A percentile compares a stretch with the other conserved stretches of the same genome.
These are phyloP conservation scores for Teratosphaeria pseudoeucalypti DNA, from an alignment of 2,329 filamentous ascomycete genomes.

Conservation along the genomic window DNA sequence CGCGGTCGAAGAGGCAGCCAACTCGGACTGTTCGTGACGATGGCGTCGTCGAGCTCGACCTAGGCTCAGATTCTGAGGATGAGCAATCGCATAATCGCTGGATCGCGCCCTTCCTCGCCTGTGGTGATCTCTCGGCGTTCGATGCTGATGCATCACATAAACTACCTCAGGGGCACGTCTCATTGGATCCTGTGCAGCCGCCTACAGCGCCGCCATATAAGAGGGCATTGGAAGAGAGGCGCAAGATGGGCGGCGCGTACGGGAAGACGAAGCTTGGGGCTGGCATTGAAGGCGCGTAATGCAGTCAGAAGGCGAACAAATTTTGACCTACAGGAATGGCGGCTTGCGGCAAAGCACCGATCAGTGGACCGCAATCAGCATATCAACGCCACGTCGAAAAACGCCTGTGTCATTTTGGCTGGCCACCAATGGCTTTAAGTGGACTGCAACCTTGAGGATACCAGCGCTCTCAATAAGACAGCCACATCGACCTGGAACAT, in stretches of 20 bases:
- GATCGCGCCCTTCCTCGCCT: conserved; percentile 96
- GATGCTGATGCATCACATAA: conserved; percentile 93
- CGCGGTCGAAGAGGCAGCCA: background rate
- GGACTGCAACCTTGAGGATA: too few species aligned
- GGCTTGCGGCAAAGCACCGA: too few species aligned
- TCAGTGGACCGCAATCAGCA: background rate
- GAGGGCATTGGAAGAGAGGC: conserved; percentile 74
- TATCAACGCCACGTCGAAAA: too few species aligned
- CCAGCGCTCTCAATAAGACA: too few species aligned
- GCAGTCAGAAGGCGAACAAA: too few species aligned
- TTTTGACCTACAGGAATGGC: too few species aligned
- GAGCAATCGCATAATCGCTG: conserved; percentile 51
- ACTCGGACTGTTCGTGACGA: conserved; percentile 30
- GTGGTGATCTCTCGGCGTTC: conserved; percentile 86
- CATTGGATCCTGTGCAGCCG: conserved; percentile 84
- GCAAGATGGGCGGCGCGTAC: conserved; percentile 64
- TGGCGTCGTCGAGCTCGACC: conserved; percentile 37
- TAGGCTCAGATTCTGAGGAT: conserved; percentile 36
- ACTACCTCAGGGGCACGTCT: conserved; percentile 74
- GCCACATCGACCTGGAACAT: too few species aligned
- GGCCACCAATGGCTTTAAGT: too few species aligned
- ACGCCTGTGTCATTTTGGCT: too few species aligned
- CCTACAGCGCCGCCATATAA: conserved; percentile 95
- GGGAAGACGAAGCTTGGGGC: conserved; percentile 51
- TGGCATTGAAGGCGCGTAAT: background rate